Evolutionary conservation across 352 stramenopile species (phyloP), one percentile per base, ranked within the genome.

Genomic region (Globisporangium parvum): DNA sequence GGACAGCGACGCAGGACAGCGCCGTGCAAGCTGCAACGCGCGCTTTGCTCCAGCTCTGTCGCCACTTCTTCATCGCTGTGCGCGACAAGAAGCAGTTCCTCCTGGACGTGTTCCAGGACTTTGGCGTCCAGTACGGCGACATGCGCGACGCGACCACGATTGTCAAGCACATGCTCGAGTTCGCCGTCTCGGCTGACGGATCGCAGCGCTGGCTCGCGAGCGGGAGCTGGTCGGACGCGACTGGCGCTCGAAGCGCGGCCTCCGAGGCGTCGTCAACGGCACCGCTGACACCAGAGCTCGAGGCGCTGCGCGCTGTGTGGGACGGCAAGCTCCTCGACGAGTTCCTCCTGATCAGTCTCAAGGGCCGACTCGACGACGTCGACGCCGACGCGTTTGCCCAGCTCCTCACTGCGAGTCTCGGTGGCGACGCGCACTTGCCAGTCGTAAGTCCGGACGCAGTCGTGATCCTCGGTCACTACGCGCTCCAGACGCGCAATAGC

Each of bases 281-380:
- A 12, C 5, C 28, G 12, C 24, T 6, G 17, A 6, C 14, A 15
- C 20, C 21, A 15, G 70, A 51, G 35, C 61, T 79, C 10, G 57
- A 67, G 11, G 66, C 65, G 3, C 59, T 86, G 41, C 41, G 65
- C 48, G 75, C 78, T 17, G 75, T 91, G 47, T 91, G 81, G 81
- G 70, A 76, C 40, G 79, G 81, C 21, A 91, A 91, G 31, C 46
- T 91, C 12, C 54, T 91, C 17, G 81, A 91, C 55, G 81, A 91
- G 48, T 89, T 91, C 44, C 60, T 91, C 49, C 74, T 89, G 71
- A 88, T 87, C 53, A 89, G 78, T 55, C 56, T 91, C 23, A 85
- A 88, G 53, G 79, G 75, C n/a, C 69, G 78, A 21, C 71, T 88
- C 17, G 78, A 91, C 56, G 78, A 87, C 47, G 55, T 83, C 31